Percentiles rank a stretch among this genome's conserved stretches.
Evolutionary conservation across 2,329 filamentous ascomycete species (phyloP).

Genomic region (Ciborinia camelliae): DNA sequence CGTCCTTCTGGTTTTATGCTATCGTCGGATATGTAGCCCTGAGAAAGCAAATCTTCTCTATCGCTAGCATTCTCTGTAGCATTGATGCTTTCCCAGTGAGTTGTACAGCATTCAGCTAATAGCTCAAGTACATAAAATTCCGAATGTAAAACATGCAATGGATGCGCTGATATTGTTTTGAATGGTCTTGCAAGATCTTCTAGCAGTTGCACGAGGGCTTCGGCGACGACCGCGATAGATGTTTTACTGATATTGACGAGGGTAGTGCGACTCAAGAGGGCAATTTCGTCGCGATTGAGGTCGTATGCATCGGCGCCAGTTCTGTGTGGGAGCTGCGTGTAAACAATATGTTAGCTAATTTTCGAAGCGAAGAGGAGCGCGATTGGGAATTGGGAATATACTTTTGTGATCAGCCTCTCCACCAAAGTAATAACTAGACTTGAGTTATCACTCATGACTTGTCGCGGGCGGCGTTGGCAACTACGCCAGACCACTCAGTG

Average conservation of each 20-base stretch:
- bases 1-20: slow-evolving; percentile 25
- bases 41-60: slow-evolving; percentile 30
- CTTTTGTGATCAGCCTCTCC: slow-evolving; percentile 60
- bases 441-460: slow-evolving; percentile 56
- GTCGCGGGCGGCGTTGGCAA: slow-evolving; percentile 23
- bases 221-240: slow-evolving; percentile 52
- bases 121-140: slow-evolving; percentile 63
- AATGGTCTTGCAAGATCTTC: slow-evolving; percentile 57
- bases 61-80: slow-evolving; percentile 24
- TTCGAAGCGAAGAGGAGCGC: slow-evolving; percentile 18
- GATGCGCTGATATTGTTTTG: slow-evolving; percentile 49
- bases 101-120: slow-evolving; percentile 61
- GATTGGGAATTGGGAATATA: slow-evolving; percentile 38
- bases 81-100: slow-evolving; percentile 53
- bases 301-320: slow-evolving; percentile 56
- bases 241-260: slow-evolving; percentile 57
- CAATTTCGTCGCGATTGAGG: slow-evolving; percentile 58
- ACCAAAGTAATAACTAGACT: slow-evolving; percentile 59
- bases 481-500: slow-evolving; percentile 29
- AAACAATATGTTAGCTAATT: slow-evolving; percentile 21
- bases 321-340: slow-evolving; percentile 56
- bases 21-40: slow-evolving; percentile 21
- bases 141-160: slow-evolving; percentile 58
- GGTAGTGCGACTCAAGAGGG: slow-evolving; percentile 58
- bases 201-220: slow-evolving; percentile 54